These are phyloP conservation scores for Oxytropis ochrocephala DNA, from an alignment of 306 rosid species.

Conservation along the genomic window DNA sequence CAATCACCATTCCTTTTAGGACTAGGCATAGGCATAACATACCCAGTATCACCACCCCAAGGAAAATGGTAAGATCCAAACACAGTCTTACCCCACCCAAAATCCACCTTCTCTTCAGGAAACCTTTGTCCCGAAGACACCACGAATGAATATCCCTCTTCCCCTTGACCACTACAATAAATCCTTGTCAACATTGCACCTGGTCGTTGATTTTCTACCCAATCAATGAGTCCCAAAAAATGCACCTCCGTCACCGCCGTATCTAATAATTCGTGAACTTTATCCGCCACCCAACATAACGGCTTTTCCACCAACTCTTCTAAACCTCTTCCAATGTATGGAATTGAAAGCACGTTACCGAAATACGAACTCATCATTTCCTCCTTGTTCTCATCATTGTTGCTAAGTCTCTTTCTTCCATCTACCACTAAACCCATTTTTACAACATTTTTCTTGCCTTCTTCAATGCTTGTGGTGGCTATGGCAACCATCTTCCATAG, in stretches of 20 bases:
- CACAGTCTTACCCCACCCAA: conserved; percentile 62
- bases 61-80: conserved; percentile 75
- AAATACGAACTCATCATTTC: conserved; percentile 33
- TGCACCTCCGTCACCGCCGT: conserved; percentile 44
- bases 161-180: conserved; percentile 2
- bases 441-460: neutral
- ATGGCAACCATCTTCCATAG: conserved; percentile 59
- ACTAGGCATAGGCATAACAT: conserved; percentile 79
- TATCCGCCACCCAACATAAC: conserved; percentile 32
- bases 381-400: neutral
- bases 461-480: neutral
- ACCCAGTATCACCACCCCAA: conserved; percentile 61
- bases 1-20: conserved; percentile 55
- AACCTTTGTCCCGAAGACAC: conserved; percentile 71
- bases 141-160: conserved; percentile 43
- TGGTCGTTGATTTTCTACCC: conserved; percentile 68
- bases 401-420: conserved; percentile 42
- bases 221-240: conserved; percentile 59
- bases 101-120: conserved; percentile 40
- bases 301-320: conserved; percentile 37
- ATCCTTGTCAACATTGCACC: conserved; percentile 32
- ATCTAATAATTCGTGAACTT: conserved; percentile 41
- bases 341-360: conserved; percentile 65
- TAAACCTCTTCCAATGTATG: conserved; percentile 25
- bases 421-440: conserved; percentile 74